Base-by-base conservation (phyloP, 2,329 filamentous ascomycete genomes). In the Fusarium sp. region DNA sequence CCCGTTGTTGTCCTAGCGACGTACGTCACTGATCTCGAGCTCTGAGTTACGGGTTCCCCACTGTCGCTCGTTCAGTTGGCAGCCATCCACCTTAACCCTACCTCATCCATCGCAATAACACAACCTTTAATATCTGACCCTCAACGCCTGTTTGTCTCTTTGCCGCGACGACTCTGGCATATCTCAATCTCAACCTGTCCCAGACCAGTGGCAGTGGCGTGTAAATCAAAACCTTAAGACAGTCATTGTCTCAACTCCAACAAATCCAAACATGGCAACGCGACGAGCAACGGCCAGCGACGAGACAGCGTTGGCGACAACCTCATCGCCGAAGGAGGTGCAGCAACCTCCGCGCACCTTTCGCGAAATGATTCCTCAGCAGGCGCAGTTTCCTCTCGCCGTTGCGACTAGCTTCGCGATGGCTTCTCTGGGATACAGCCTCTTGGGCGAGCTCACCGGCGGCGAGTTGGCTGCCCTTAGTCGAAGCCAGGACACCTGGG, bases 381-480 rank as follows among this genome's bases (percentile, higher is more conserved):
- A 74, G 14, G 66, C 83, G n/a, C 82, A 83, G 58, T 88, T 89
- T 68, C 85, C 85, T 10, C 77, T 88, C 6, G 79, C 84, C 20
- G 81, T 83, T 11, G 73, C 83, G 20, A 74, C 88, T 68, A 88
- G 84, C 77, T 82, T 94, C 58, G 80, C 83, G 30, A 79, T 93
- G 57, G 91, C 89, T 66, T 84, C 86, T 17, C 72, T 89, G 19
- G 84, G 92, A 8, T 91, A 91, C 77, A 87, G 88, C 45, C 75
- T 90, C 51, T 81, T 87, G 8, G 83, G 87, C 46, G 83, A 86
- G 36, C 83, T 88, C 64, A 88, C 87, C 7, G 82, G 84, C 15
- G 87, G 85, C 8, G 89, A 94, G 76, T 81, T 97, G 39, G 88
- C 88, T 2, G 80, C 81, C 24, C 85, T 95, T 59, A 91, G 88